These are phyloP conservation scores for Agrocybe chaxingu DNA, from an alignment of 768 basidiomycete genomes.

Conservation along the genomic window DNA sequence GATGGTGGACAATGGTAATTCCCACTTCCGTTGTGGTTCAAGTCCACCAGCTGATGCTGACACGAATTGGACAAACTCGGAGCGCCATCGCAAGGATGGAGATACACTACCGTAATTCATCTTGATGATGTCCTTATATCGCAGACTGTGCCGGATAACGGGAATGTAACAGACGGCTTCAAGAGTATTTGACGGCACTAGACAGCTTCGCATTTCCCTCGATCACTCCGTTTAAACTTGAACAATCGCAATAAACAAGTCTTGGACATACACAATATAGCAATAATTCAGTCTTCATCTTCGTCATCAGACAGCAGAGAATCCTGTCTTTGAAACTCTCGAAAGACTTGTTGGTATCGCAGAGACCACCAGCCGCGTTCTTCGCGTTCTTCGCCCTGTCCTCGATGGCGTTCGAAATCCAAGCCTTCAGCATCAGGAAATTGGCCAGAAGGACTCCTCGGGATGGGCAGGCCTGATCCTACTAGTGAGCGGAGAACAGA, in stretches of 20 bases:
- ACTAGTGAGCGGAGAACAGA: slow-evolving; percentile 34
- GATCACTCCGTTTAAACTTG: neutral
- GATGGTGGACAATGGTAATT: neutral
- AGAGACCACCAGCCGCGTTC: slow-evolving; percentile 27
- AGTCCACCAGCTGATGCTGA: too few relatives aligned
- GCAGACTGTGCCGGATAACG: too few relatives aligned
- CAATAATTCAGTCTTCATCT: slow-evolving; percentile 7
- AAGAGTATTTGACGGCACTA: too few relatives aligned
- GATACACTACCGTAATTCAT: too few relatives aligned
- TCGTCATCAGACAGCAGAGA: slow-evolving; percentile 16
- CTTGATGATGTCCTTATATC: too few relatives aligned
- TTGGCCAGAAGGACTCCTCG: slow-evolving; percentile 72
- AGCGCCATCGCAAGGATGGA: too few relatives aligned
- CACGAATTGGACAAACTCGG: too few relatives aligned
- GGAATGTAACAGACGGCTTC: too few relatives aligned
- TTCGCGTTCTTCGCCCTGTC: slow-evolving; percentile 20
- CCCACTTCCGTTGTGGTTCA: too few relatives aligned
- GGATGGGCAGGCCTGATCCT: slow-evolving; percentile 51
- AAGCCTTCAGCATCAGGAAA: slow-evolving; percentile 25
- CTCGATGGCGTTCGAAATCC: slow-evolving; percentile 1
- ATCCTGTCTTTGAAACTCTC: slow-evolving; percentile 45
- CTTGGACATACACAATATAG: neutral
- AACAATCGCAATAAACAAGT: neutral
- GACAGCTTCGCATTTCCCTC: too few relatives aligned
- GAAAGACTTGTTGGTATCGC: slow-evolving; percentile 28